Evolutionary conservation across 768 basidiomycete species (phyloP), one percentile per base, ranked within the genome.

Genomic region (Podaxis mareebaensis): DNA sequence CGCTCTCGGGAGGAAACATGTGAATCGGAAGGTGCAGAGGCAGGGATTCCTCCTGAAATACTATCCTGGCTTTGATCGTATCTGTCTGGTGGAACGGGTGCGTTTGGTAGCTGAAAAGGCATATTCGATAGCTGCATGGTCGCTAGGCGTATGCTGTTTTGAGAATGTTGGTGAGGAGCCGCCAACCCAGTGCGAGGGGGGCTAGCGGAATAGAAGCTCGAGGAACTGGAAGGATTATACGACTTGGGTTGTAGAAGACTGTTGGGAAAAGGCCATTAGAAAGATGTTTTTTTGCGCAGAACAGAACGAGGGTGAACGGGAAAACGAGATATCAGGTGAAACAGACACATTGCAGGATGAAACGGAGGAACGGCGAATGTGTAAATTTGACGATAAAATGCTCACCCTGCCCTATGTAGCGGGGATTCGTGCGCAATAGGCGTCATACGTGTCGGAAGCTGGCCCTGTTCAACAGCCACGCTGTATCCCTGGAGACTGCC

Each of bases 81-180:
- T n/a, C 12, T 5, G 24, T 26, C 39, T 39, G 53, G 36, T 12
- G 58, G 3, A 30, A 17, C 24, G 15, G 17, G 26, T 28, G 67
- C 13, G 13, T 56, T 58, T 17, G 68, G 67, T 40, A 68, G 66
- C 15, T 81, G 73, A 60, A 79, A 72, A 3, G 81, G 75, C 72
- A 86, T 81, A 58, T 76, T 78, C 17, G 90, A 89, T 3, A 93
- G 78, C 57, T 87, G 79, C 70, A 92, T 80, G 0, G 91, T 92
- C 65, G 76, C 81, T 38, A 84, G 78, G 17, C 91, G 85, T 64
- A 92, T 93, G 30, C 81, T 79, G 66, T 82, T 82, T 65, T 85
- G 86, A 1, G 85, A 85, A 67, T 86, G 89, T 8, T 83, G 77
- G 61, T 67, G 58, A 11, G 66, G 65, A 53, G 40, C 42, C 8